Conservation (phyloP, 2,329 filamentous ascomycete genomes). For the Talaromyces piceae region DNA sequence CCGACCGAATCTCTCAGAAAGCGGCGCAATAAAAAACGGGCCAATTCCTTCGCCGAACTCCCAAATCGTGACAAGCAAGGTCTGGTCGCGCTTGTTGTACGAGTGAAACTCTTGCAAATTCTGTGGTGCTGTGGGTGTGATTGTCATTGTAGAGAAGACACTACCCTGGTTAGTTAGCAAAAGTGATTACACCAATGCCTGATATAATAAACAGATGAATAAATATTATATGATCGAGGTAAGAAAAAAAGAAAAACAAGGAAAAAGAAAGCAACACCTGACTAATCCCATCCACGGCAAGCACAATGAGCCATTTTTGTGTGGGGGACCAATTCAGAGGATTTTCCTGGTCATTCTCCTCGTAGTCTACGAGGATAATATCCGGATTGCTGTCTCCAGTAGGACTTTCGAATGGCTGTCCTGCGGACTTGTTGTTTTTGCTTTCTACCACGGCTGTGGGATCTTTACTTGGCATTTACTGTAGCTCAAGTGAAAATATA, state of each 20-base stretch:
- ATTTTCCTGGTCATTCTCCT: slow-evolving; percentile 12
- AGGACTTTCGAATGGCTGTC: slow-evolving; percentile 11
- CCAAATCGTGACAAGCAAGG: slow-evolving; percentile 43
- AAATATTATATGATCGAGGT: no score
- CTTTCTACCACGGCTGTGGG: background rate
- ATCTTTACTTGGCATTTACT: no score
- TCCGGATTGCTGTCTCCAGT: slow-evolving; percentile 10
- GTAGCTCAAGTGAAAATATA: no score
- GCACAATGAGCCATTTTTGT: slow-evolving; percentile 16
- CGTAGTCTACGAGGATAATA: slow-evolving; percentile 12
- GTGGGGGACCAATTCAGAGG: slow-evolving; percentile 14
- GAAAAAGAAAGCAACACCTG: slow-evolving; percentile 7
- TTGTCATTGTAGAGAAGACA: slow-evolving; percentile 1
- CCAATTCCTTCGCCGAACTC: slow-evolving; percentile 43
- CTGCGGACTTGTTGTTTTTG: slow-evolving; percentile 7
- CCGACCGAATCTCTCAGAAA: slow-evolving; percentile 39
- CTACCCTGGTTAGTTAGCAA: background rate
- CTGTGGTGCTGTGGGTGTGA: background rate
- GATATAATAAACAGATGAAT: no score
- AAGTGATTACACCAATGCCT: background rate
- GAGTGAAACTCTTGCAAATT: slow-evolving; percentile 8
- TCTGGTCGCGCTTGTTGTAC: slow-evolving; percentile 11
- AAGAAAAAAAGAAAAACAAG: no score
- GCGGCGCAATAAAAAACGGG: slow-evolving; percentile 39
- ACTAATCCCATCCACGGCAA: slow-evolving; percentile 12